Evolutionary conservation across 768 basidiomycete genomes (phyloP).

Genomic region (Rhizopogon vesiculosus): DNA sequence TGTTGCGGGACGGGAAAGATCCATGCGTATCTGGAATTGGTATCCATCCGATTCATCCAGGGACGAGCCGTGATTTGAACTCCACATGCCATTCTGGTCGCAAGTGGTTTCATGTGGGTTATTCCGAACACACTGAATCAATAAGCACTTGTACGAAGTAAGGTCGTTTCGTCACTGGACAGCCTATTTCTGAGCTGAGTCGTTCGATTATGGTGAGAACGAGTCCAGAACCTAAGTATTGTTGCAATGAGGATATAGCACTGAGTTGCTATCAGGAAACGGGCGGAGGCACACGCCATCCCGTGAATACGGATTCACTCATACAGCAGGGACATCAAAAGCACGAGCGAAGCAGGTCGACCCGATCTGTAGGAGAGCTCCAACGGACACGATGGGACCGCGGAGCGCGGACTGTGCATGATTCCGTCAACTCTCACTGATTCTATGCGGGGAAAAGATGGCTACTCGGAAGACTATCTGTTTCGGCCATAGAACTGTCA

Average conservation of each 20-base stretch:
- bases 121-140: not conserved
- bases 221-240: not conserved
- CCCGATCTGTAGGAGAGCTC: not conserved
- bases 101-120: not conserved
- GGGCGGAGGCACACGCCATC: not conserved
- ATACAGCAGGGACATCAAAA: not conserved
- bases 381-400: conserved; percentile 6
- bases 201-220: not conserved
- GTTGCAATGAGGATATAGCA: not conserved
- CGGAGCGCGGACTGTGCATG: conserved; percentile 10
- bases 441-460: conserved; percentile 9
- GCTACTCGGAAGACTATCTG: conserved; percentile 3
- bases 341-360: not conserved
- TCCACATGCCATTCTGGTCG: conserved; percentile 1
- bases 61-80: not conserved
- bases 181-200: not conserved
- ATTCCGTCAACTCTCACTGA: not conserved
- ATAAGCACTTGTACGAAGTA: not conserved
- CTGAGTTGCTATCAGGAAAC: not conserved
- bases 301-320: not conserved
- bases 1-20: not conserved
- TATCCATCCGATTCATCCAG: conserved; percentile 2
- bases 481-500: conserved; percentile 3
- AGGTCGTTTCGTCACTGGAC: not conserved
- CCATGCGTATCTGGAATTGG: conserved; percentile 2